These are phyloP conservation scores for Pythium pectinolyticum DNA, from an alignment of 352 stramenopile genomes.

Conservation along the genomic window DNA sequence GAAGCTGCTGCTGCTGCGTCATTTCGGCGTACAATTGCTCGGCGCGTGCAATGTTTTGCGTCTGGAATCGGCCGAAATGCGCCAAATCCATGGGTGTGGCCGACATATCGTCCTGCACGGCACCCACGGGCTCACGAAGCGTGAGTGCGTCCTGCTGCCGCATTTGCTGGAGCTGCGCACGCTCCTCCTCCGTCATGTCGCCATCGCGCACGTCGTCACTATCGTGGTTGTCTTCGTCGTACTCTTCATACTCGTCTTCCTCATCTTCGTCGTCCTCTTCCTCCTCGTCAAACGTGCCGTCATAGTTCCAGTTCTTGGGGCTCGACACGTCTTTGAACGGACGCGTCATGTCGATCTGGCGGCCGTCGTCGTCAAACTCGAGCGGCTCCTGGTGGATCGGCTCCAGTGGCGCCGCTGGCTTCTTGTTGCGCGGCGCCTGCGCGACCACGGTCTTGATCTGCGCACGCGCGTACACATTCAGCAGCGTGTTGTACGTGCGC, in stretches of 20 bases:
- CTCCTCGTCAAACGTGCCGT: conserved; percentile 58
- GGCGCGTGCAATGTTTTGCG: conserved; percentile 62
- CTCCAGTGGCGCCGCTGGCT: conserved; percentile 33
- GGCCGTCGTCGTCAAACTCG: conserved; percentile 76
- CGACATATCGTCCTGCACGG: conserved; percentile 52
- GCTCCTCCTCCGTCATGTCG: conserved; percentile 39
- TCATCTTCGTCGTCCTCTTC: conserved; percentile 47
- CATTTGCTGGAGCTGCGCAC: conserved; percentile 36
- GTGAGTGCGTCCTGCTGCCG: conserved; percentile 33
- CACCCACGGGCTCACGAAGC: conserved; percentile 31
- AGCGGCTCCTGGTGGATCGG: conserved; percentile 66
- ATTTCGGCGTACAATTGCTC: conserved; percentile 67
- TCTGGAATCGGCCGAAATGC: conserved; percentile 74
- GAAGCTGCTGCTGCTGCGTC: conserved; percentile 40
- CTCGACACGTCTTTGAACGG: conserved; percentile 62
- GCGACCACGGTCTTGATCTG: conserved; percentile 67
- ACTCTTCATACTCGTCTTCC: conserved; percentile 22
- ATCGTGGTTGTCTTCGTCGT: conserved; percentile 36
- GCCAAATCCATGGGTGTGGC: conserved; percentile 53
- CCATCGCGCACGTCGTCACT: conserved; percentile 23
- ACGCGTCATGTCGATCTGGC: conserved; percentile 68
- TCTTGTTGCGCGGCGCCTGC: conserved; percentile 65
- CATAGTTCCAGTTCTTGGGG: conserved; percentile 67
- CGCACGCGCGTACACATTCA: conserved; percentile 80
- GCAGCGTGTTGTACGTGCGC: conserved; percentile 69